These are phyloP conservation scores for Apiotrichum brassicae DNA, from an alignment of 1,284 basidiomycete species.

Conservation along the genomic window DNA sequence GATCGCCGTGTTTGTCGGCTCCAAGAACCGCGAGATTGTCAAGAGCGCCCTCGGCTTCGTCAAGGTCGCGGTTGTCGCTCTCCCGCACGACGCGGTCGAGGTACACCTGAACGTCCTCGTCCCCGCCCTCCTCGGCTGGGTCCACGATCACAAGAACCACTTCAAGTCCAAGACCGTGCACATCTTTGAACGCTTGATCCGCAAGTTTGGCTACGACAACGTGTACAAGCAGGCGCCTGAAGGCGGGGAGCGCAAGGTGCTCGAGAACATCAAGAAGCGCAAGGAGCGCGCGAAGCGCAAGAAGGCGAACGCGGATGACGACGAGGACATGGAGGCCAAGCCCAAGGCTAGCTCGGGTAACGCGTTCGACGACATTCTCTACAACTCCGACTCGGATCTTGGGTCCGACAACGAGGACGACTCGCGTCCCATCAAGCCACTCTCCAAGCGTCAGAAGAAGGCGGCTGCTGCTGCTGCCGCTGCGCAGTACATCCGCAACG, in stretches of 20 bases:
- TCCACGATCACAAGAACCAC: slow-evolving; percentile 96
- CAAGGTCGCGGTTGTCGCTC: slow-evolving; percentile 85
- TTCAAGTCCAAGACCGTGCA: slow-evolving; percentile 96
- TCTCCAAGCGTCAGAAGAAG: slow-evolving; percentile 27
- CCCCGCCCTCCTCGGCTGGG: slow-evolving; percentile 81
- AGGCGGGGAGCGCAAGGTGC: slow-evolving; percentile 64
- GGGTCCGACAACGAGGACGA: slow-evolving; percentile 68
- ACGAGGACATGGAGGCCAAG: slow-evolving; percentile 53
- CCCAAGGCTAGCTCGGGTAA: slow-evolving; percentile 58
- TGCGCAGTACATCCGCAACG: slow-evolving; percentile 62
- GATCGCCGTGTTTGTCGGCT: slow-evolving; percentile 79
- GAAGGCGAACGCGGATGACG: slow-evolving; percentile 55
- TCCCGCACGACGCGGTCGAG: slow-evolving; percentile 63
- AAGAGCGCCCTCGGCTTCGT: slow-evolving; percentile 92
- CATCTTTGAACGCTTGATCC: slow-evolving; percentile 91
- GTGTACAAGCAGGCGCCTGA: slow-evolving; percentile 55
- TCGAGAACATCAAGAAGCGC: slow-evolving; percentile 83
- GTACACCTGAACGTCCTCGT: slow-evolving; percentile 73
- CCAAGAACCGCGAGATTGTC: slow-evolving; percentile 94
- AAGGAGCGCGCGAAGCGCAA: slow-evolving; percentile 84
- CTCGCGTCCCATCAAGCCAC: slow-evolving; percentile 29
- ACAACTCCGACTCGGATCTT: slow-evolving; percentile 84
- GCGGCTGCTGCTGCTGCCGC: slow-evolving; percentile 20
- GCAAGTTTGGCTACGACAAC: slow-evolving; percentile 82
- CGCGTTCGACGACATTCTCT: slow-evolving; percentile 91